These are phyloP conservation scores for Eimeria praecox DNA, from an alignment of 169 alveolate genomes.

Conservation along the genomic window DNA sequence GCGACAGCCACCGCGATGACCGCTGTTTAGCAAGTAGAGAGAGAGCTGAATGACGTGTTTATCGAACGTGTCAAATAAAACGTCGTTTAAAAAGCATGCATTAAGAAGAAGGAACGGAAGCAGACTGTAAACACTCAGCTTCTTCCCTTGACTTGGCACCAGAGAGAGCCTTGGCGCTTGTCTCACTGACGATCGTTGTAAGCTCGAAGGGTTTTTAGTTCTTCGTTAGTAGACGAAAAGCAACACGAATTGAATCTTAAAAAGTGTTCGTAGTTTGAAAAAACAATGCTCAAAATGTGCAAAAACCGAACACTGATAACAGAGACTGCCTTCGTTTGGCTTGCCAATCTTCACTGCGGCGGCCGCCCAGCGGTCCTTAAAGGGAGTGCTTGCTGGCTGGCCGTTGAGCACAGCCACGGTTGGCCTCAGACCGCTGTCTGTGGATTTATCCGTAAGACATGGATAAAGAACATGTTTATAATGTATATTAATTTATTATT, in stretches of 20 bases:
- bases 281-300: neutral
- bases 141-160: neutral
- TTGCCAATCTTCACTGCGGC: neutral
- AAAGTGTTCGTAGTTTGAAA: neutral
- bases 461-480: neutral
- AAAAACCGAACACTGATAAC: neutral
- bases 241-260: neutral
- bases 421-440: constrained; percentile 3
- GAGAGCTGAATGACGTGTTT: neutral
- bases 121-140: constrained; percentile 14
- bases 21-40: neutral
- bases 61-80: neutral
- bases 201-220: neutral
- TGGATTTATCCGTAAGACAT: neutral
- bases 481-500: neutral
- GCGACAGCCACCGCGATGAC: constrained; percentile 8
- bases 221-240: neutral
- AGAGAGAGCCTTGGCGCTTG: neutral
- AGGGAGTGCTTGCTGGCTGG: too few species aligned
- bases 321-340: neutral
- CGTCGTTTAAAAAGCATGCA: neutral
- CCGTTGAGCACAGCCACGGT: constrained; percentile 10
- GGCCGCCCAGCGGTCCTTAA: constrained; percentile 38
- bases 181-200: neutral
- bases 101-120: neutral